phyloP scores from a whole-genome alignment of 1,284 basidiomycete genomes.

The Coniferiporia sulphurascens region DNA sequence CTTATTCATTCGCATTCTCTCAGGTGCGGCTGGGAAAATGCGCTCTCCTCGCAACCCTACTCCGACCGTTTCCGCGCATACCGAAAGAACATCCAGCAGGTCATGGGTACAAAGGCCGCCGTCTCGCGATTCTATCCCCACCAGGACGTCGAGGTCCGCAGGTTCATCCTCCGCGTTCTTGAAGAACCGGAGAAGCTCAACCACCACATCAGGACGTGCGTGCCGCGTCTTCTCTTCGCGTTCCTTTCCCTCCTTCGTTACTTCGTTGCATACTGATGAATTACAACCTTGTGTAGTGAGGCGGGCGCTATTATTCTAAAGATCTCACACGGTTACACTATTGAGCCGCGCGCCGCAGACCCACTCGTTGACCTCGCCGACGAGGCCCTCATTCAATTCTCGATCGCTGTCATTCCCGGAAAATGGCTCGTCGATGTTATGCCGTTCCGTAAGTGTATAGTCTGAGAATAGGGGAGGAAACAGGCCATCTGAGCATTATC shows the following conservation, averaged over 20 bases:
- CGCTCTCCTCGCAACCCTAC: conserved; percentile 5
- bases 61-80: conserved; percentile 13
- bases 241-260: neutral
- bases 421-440: conserved; percentile 32
- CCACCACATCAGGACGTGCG: conserved; percentile 15
- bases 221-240: neutral
- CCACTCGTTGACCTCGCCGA: conserved; percentile 24
- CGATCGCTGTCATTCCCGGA: conserved; percentile 22
- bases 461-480: neutral
- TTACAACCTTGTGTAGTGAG: conserved; percentile 5
- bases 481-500: neutral
- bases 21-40: conserved; percentile 12
- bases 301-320: conserved; percentile 29
- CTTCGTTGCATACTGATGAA: too few species aligned
- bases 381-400: conserved; percentile 24
- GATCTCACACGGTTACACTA: conserved; percentile 31
- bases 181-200: conserved; percentile 12
- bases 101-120: conserved; percentile 14
- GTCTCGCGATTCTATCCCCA: conserved; percentile 8
- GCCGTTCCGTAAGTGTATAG: conserved; percentile 25
- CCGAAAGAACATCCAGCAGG: conserved; percentile 10
- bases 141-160: conserved; percentile 9
- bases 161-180: conserved; percentile 12
- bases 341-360: conserved; percentile 24
- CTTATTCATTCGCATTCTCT: neutral